Base-by-base conservation (phyloP, 345 rosid genomes). In the Mercurialis annua region DNA sequence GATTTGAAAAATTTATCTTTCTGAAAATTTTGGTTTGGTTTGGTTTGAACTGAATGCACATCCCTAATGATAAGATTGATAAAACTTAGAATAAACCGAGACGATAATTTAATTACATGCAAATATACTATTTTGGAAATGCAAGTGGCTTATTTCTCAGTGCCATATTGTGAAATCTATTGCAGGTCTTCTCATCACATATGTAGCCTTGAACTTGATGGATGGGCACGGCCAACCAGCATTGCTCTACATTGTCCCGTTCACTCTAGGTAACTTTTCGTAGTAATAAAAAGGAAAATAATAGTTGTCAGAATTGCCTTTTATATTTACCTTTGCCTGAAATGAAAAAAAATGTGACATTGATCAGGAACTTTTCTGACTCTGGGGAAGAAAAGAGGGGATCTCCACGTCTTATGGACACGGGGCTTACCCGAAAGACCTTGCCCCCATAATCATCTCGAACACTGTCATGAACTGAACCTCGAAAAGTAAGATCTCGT, bases 221-320 rank as follows among this genome's bases (percentile, higher is more conserved):
- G 99, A 94, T 38, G 97, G 97, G 66, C 99, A 87, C 69, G 99
- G 99, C 46, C 99, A 91, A 65, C 99, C 99, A 10, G 99, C 99
- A 31, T 70, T 94, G 79, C 97, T 94, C 58, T 91, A 94, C 79
- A 91, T 94, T 2, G 99, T 94, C 61, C 97, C 99, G 2, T 94
- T 94, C 79, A 89, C 90, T 21, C 92, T 94, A 6, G 97, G 99
- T 91, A 84, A 87, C 44, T 20, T 64, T 57, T 62, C 20, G 20
- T 16, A 36, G 46, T 36, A 43, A 57, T 27, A 23, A 27, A 47
- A 4, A 34, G 11, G 24, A 43, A 44, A n/a, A 46, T 31, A 31
- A 31, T 48, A 29, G 42, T 56, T 23, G 18, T 18, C 18, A 46
- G 21, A 20, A 18, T 31, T 26, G 29, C 34, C 33, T 21, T 56